Evolutionary conservation across 139 green algal genomes (phyloP).

Genomic region (Astrephomene gubernaculifera): DNA sequence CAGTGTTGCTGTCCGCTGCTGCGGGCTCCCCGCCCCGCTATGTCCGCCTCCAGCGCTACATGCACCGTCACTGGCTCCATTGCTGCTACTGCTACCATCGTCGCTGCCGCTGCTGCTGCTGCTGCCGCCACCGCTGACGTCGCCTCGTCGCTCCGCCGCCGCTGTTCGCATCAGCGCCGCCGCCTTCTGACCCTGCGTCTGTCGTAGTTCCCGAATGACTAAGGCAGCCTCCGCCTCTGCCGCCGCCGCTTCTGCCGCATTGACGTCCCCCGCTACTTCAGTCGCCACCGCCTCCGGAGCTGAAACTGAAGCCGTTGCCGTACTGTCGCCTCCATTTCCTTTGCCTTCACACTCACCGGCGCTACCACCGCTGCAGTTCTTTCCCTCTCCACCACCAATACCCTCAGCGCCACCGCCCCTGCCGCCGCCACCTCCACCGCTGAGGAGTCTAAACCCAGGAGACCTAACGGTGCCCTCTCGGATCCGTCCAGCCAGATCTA

Average conservation of each 20-base stretch:
- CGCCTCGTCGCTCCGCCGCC: neutral
- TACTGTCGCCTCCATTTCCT: neutral
- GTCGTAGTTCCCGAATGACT: slow-evolving; percentile 1
- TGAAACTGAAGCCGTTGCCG: neutral
- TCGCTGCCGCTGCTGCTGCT: neutral
- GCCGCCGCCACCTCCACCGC: neutral
- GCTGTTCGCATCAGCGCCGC: slow-evolving; percentile 27
- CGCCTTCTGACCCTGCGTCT: slow-evolving; percentile 39
- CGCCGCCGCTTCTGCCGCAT: neutral
- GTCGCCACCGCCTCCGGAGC: neutral
- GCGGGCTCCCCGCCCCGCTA: no score
- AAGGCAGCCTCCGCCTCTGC: neutral
- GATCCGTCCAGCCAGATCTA: neutral
- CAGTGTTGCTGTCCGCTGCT: no score
- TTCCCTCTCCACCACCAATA: neutral
- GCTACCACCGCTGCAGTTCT: no score
- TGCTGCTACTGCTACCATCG: no score
- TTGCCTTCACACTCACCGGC: neutral
- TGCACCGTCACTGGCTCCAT: no score
- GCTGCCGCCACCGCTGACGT: neutral
- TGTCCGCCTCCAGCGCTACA: no score
- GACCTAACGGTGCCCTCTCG: neutral
- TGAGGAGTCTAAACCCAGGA: no score
- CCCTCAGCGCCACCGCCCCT: no score
- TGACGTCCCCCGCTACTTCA: no score